Evolutionary conservation across 1,284 basidiomycete genomes (phyloP), one percentile per base, ranked within the genome.

Genomic region (Apiotrichum mycotoxinovorans): DNA sequence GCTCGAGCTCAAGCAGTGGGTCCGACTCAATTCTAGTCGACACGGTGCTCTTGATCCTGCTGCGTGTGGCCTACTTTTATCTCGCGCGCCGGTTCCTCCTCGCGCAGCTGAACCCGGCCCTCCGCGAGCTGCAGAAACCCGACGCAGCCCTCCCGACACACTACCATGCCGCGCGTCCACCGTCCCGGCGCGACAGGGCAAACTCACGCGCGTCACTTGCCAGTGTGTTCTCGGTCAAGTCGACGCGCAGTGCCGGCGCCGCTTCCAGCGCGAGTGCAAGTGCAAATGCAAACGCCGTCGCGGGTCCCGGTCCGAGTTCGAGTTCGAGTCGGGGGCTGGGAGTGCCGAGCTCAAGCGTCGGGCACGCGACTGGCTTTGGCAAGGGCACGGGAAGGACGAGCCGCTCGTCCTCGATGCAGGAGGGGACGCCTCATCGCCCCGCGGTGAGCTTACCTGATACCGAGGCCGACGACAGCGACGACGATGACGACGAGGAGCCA

Each of bases 61-160:
- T 75, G 4, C 67, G 76, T 18, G 30, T 66, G 2, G 64, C 66
- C 34, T 74, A 70, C 61, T 77, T 74, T 51, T 57, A 74, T 49
- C 56, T 73, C 35, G 71, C 74, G 9, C 66, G 75, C 11, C 61
- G 68, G 20, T 77, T 76, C 65, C 70, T 78, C 20, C 61, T 65
- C 18, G 57, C 63, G 14, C 68, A 73, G 5, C 60, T 78, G 35
- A 70, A 65, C 22, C 75, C 75, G 2, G 72, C 75, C 2, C 64
- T 77, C 4, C 65, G 71, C 30, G 65, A 72, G 18, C 62, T 75
- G 14, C 72, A 71, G 9, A 66, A 70, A 47, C 58, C 66, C 14
- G 70, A 69, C 17, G 35, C 56, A 9, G 57, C 62, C 20, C 25
- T 49, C n/a, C 47, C 27, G 47, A 33, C 44, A 4, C 44, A 46